A percentile compares a stretch with the other conserved stretches of the same genome.
Evolutionary conservation across 139 green algal species (phyloP).

Genomic region (Picochlorum sp.): DNA sequence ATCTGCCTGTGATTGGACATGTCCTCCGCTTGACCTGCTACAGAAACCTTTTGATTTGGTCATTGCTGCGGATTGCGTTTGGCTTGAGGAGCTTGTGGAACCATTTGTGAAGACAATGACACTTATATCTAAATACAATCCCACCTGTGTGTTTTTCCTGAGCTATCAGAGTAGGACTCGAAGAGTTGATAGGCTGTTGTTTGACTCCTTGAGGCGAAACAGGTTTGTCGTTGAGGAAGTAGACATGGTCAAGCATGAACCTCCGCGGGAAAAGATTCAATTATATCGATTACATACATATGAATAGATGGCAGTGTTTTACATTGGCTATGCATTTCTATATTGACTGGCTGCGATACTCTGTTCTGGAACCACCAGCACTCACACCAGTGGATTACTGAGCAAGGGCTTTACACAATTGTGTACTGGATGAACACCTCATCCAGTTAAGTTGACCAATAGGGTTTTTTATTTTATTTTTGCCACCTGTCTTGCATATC

Average conservation of each 20-base stretch:
- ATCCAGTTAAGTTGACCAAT: too few species aligned
- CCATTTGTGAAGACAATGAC: conserved; percentile 16
- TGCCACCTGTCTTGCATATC: too few species aligned
- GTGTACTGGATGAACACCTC: too few species aligned
- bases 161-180: conserved; percentile 20
- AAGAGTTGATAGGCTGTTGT: conserved; percentile 15
- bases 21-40: neutral
- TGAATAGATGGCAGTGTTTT: neutral
- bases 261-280: conserved; percentile 7
- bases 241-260: conserved; percentile 2
- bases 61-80: conserved; percentile 24
- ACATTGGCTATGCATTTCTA: neutral
- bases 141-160: neutral
- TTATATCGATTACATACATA: conserved; percentile 10
- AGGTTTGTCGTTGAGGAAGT: neutral
- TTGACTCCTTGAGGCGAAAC: conserved; percentile 3
- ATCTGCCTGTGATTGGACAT: neutral
- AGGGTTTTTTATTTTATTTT: too few species aligned
- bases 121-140: neutral
- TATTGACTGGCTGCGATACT: conserved; percentile 52
- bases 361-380: conserved; percentile 64
- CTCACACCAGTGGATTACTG: conserved; percentile 40
- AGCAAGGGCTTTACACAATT: too few species aligned
- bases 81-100: conserved; percentile 15
- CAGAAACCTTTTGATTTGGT: conserved; percentile 1